phyloP scores from a whole-genome alignment of 495 filamentous ascomycete species.

The Annulohypoxylon stygium region DNA sequence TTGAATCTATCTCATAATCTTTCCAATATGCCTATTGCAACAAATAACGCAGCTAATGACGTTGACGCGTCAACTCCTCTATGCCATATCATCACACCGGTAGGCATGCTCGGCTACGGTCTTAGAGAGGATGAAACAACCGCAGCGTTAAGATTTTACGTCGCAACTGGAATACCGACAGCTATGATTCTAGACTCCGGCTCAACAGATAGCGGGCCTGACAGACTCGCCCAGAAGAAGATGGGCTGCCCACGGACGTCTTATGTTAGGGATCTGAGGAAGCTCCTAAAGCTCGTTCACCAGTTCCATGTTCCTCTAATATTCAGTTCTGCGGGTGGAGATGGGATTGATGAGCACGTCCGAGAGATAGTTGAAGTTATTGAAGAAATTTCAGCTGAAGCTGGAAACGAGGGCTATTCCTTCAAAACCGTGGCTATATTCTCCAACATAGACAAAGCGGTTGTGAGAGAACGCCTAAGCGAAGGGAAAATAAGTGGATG shows the following conservation, averaged over 20 bases:
- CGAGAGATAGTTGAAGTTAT: conserved; percentile 57
- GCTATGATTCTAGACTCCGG: conserved; percentile 65
- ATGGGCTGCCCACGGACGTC: conserved; percentile 52
- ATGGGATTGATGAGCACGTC: conserved; percentile 62
- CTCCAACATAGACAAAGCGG: conserved; percentile 51
- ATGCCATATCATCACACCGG: conserved; percentile 61
- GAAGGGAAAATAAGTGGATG: conserved; percentile 45
- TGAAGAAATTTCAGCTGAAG: conserved; percentile 44
- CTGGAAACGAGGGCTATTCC: conserved; percentile 50
- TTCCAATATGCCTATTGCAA: conserved; percentile 32
- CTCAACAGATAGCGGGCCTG: conserved; percentile 63
- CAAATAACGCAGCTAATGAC: conserved; percentile 6
- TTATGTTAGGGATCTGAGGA: conserved; percentile 59
- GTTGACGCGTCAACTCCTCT: conserved; percentile 33
- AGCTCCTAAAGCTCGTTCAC: conserved; percentile 51
- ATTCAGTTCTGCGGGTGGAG: conserved; percentile 63
- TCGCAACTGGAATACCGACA: conserved; percentile 50
- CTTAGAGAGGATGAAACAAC: conserved; percentile 53
- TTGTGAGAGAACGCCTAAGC: conserved; percentile 48
- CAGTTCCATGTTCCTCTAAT: conserved; percentile 55
- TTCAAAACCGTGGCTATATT: conserved; percentile 60
- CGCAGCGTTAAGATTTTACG: conserved; percentile 39
- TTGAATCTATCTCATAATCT: background rate
- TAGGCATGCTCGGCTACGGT: conserved; percentile 65
- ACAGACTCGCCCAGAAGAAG: conserved; percentile 58